phyloP scores from a whole-genome alignment of 2,329 filamentous ascomycete genomes.

The Phyllosticta paracitricarpa region DNA sequence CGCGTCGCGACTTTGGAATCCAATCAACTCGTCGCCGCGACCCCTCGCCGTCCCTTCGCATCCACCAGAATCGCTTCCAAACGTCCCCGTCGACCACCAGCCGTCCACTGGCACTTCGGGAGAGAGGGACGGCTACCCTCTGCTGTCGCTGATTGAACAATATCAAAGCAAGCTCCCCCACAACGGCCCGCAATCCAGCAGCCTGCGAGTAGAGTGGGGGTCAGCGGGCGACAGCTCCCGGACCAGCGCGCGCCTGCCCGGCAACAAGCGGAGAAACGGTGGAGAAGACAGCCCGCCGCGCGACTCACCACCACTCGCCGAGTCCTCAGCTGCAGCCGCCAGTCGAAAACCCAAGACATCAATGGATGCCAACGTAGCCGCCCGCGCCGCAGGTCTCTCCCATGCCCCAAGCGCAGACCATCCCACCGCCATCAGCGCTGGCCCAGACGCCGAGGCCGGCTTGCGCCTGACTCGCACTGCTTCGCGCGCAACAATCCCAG shows the following conservation, averaged over 20 bases:
- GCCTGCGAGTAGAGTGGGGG: conserved; percentile 28
- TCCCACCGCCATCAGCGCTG: conserved; percentile 1
- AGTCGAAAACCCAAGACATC: neutral
- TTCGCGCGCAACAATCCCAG: conserved; percentile 9
- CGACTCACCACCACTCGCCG: neutral
- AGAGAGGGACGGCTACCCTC: conserved; percentile 41
- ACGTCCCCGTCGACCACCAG: conserved; percentile 30
- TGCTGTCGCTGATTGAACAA: conserved; percentile 48
- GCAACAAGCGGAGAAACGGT: conserved; percentile 12
- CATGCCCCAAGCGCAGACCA: neutral
- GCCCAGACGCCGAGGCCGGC: conserved; percentile 8
- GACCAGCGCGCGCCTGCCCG: conserved; percentile 44
- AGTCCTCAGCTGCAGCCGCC: neutral
- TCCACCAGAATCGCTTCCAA: conserved; percentile 18
- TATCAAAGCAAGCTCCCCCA: conserved; percentile 42
- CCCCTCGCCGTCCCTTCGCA: conserved; percentile 24
- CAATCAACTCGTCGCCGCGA: conserved; percentile 50
- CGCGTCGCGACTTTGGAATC: conserved; percentile 49
- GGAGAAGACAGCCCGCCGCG: neutral
- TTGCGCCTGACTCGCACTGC: conserved; percentile 6
- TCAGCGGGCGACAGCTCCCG: conserved; percentile 37
- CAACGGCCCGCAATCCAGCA: conserved; percentile 18
- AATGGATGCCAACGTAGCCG: conserved; percentile 5
- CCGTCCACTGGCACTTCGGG: conserved; percentile 24
- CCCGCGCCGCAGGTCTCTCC: conserved; percentile 1